phyloP scores from a whole-genome alignment of 2,329 filamentous ascomycete genomes.

The Penicillium sp. region DNA sequence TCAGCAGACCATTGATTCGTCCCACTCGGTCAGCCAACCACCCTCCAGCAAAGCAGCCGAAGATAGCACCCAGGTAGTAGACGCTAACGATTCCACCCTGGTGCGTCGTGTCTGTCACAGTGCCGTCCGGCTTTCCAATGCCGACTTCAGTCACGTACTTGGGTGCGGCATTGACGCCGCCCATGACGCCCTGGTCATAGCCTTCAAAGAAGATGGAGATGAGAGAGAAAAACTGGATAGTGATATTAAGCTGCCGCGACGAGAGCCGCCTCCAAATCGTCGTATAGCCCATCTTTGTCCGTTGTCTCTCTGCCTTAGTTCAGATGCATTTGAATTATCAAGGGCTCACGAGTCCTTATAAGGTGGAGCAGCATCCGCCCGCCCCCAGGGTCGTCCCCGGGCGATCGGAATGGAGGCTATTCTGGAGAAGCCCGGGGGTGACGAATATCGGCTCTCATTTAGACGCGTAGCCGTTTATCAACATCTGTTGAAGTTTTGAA shows the following conservation, averaged over 20 bases:
- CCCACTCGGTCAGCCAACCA: constrained; percentile 58
- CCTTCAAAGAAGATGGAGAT: constrained; percentile 47
- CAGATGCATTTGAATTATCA: constrained; percentile 2
- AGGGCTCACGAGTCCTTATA: background rate
- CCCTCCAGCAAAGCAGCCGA: constrained; percentile 55
- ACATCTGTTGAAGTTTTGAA: background rate
- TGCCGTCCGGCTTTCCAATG: constrained; percentile 52
- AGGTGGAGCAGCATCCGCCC: constrained; percentile 1
- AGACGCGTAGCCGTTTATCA: constrained; percentile 25
- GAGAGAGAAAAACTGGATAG: constrained; percentile 39
- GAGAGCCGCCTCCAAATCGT: constrained; percentile 50
- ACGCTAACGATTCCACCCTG: constrained; percentile 58
- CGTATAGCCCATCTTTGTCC: constrained; percentile 41
- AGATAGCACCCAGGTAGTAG: constrained; percentile 58
- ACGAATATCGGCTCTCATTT: constrained; percentile 17
- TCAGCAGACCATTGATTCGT: constrained; percentile 56
- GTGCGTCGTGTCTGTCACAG: constrained; percentile 53
- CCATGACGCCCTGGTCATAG: constrained; percentile 61
- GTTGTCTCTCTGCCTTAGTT: background rate
- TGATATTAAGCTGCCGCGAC: constrained; percentile 48
- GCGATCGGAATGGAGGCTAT: background rate
- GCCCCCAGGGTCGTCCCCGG: background rate
- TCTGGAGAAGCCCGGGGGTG: constrained; percentile 18
- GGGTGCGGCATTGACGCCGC: constrained; percentile 51
- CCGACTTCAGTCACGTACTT: constrained; percentile 46